phyloP scores from a whole-genome alignment of 2,329 filamentous ascomycete species.

The Cytospora leucostoma region DNA sequence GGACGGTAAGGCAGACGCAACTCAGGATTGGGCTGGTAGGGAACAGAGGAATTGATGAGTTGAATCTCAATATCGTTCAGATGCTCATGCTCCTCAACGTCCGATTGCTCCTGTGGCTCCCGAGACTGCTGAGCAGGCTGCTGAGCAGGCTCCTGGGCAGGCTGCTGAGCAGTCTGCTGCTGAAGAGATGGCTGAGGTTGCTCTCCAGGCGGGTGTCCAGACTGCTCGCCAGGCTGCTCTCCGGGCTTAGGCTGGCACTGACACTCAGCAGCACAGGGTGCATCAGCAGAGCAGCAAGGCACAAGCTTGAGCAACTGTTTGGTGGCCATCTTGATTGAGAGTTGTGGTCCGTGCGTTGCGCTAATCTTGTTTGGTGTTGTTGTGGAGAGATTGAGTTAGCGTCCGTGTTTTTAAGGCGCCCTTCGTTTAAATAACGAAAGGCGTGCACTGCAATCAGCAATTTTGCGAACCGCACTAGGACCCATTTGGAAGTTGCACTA shows the following conservation, averaged over 20 bases:
- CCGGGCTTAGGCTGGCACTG: not conserved
- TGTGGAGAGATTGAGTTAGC: not conserved
- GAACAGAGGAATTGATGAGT: not conserved
- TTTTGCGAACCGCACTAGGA: not conserved
- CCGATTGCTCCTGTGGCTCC: not conserved
- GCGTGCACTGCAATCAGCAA: not conserved
- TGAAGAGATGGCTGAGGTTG: not conserved
- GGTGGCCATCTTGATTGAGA: not conserved
- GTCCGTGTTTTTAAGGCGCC: not conserved
- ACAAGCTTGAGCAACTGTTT: not conserved
- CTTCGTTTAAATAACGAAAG: not conserved
- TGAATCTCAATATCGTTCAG: not conserved
- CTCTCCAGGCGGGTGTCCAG: not conserved
- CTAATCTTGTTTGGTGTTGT: slow-evolving; percentile 1
- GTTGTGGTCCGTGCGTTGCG: not conserved
- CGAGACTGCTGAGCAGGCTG: not conserved
- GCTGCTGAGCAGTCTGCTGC: not conserved
- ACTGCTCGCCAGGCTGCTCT: not conserved
- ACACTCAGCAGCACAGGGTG: not conserved
- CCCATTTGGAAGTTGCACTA: not conserved
- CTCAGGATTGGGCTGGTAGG: not conserved
- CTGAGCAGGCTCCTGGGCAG: not conserved
- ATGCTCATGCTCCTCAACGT: not conserved
- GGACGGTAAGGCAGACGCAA: not conserved
- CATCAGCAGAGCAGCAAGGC: not conserved